Base-by-base conservation (phyloP, 2,329 filamentous ascomycete genomes). In the Ophiostoma himal-ulmi region DNA sequence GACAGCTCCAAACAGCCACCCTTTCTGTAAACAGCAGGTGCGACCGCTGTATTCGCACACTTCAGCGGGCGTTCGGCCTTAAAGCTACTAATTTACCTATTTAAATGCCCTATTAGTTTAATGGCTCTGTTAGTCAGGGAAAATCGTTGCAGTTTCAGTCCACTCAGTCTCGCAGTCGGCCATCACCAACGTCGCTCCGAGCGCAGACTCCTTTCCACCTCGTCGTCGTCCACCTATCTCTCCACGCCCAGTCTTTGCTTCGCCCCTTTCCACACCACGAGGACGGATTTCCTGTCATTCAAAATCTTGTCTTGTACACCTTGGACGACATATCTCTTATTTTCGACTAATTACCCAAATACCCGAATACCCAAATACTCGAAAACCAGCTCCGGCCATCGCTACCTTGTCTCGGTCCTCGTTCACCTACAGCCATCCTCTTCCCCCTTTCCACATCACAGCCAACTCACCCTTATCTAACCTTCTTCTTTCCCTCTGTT, bases 121-220 rank as follows among this genome's bases (percentile, higher is more conserved):
- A 36, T 34, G 20, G 22, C 57, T 26, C 26, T 62, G 57, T 62
- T 62, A 62, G 26, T 62, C 57, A 62, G 57, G 57, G n/a, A 8
- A 34, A 62, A 62, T 62, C 57, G 26, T 34, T 62, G 52, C 52
- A 62, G 57, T 62, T 62, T 62, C 57, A 36, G 57, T 48, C 52
- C 52, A 57, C 22, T 20, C 44, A 48, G 20, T 57, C 52, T 57
- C 22, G 52, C 60, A 62, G 57, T 8, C 34, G 62, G 62, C 62
- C 62, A 64, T 65, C 62, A 39, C 62, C 62, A 65, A 65, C 62
- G 36, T 65, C 62, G 20, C 36, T 36, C 30, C 60, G 30, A 64
- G 30, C 20, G 7, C 36, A 36, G 36, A 39, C 62, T 65, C 62
- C 62, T 37, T 65, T 62, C 57, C 57, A 65, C 62, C 11, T 39